phyloP scores from a whole-genome alignment of 345 rosid genomes.

The Populus tremula region DNA sequence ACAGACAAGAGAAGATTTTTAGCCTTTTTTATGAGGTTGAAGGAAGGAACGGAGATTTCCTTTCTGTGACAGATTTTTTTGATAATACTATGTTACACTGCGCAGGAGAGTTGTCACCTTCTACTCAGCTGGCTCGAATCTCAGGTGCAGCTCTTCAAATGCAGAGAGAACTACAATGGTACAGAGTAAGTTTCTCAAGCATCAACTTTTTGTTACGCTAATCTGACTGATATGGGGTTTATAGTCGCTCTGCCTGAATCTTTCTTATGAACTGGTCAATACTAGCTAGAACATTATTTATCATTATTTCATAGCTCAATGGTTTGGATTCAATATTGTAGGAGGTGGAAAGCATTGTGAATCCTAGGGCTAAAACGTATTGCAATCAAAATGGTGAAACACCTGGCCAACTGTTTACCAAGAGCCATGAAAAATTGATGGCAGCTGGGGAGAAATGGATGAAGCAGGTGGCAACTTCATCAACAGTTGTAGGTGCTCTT shows the following conservation, averaged over 20 bases:
- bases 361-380: neutral
- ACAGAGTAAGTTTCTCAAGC: no score
- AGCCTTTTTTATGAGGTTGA: neutral
- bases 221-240: conserved; percentile 2
- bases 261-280: conserved; percentile 1
- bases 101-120: neutral
- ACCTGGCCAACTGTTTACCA: conserved; percentile 5
- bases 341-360: neutral
- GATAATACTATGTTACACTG: neutral
- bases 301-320: neutral
- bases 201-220: conserved; percentile 15
- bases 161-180: no score
- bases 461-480: neutral
- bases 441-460: neutral
- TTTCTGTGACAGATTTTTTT: neutral
- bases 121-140: neutral
- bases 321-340: neutral
- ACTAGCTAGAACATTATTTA: conserved; percentile 7
- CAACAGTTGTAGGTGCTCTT: conserved; percentile 1
- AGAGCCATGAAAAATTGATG: neutral
- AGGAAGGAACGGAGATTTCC: neutral
- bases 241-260: conserved; percentile 3
- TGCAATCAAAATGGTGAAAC: neutral
- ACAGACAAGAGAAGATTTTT: conserved; percentile 11
- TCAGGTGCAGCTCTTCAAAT: neutral